Evolutionary conservation across 495 filamentous ascomycete species (phyloP).

Genomic region (Podospora pseudocomata): DNA sequence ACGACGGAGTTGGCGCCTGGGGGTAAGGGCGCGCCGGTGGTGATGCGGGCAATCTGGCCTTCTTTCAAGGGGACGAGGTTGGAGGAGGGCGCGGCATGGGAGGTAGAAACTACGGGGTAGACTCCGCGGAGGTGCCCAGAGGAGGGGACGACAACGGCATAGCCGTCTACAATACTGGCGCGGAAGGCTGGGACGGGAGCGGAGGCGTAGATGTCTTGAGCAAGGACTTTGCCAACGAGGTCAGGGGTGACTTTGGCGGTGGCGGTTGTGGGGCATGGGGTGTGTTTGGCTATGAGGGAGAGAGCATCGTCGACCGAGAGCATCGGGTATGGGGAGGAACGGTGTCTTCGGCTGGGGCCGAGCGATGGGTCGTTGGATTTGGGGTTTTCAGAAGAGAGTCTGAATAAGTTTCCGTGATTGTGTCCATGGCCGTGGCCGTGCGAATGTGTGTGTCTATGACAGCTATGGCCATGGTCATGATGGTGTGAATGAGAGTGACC

Average conservation of each 20-base stretch:
- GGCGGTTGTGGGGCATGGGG: slow-evolving; percentile 54
- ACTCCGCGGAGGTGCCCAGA: slow-evolving; percentile 64
- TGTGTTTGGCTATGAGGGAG: slow-evolving; percentile 63
- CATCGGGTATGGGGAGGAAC: slow-evolving; percentile 91
- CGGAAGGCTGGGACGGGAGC: slow-evolving; percentile 89
- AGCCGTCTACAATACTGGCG: slow-evolving; percentile 96
- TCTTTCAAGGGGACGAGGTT: slow-evolving; percentile 51
- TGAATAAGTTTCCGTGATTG: slow-evolving; percentile 61
- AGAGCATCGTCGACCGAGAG: slow-evolving; percentile 79
- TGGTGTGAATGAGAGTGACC: slow-evolving; percentile 51
- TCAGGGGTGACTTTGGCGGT: slow-evolving; percentile 55
- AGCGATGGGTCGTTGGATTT: slow-evolving; percentile 77
- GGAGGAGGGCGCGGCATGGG: slow-evolving; percentile 69
- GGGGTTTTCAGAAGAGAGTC: slow-evolving; percentile 60
- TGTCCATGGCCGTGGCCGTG: slow-evolving; percentile 59
- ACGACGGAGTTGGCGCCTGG: slow-evolving; percentile 85
- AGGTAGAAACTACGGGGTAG: slow-evolving; percentile 83
- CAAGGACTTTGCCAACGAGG: slow-evolving; percentile 73
- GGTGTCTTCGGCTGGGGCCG: slow-evolving; percentile 71
- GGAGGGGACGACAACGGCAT: slow-evolving; percentile 67
- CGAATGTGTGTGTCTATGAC: slow-evolving; percentile 53
- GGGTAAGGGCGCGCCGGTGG: slow-evolving; percentile 89
- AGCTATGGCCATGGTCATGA: slow-evolving; percentile 36
- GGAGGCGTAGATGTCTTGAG: slow-evolving; percentile 71
- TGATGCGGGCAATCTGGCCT: slow-evolving; percentile 83